Evolutionary conservation across 176 grass and related monocot genomes (phyloP), one percentile per base, ranked within the genome.

Genomic region (Oryza nivara): DNA sequence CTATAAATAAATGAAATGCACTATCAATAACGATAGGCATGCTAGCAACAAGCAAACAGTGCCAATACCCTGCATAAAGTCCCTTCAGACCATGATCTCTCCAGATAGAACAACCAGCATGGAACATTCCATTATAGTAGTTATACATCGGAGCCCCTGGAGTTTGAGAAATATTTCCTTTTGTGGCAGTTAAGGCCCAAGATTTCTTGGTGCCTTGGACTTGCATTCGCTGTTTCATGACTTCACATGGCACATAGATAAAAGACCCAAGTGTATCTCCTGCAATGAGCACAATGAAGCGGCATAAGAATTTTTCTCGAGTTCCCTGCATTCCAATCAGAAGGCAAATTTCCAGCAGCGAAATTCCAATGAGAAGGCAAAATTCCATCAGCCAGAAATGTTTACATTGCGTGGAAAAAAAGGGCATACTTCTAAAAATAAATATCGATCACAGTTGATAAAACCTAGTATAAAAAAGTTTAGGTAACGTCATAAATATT

Each of bases 141-240:
- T 82, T 85, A 91, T 92, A 93, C 91, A 95, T 92, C 40, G 87
- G 83, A 67, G 74, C 75, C 36, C 89, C 88, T 44, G 78, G 65
- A 26, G 32, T 78, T 66, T 85, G 83, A 78, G 86, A 90, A 83
- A 89, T 78, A 79, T 61, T 91, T 83, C 80, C 83, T 91, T 93
- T 93, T 48, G 83, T 73, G 52, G 83, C 74, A 73, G 83, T 73
- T 34, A 68, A 81, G 75, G 76, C 77, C 91, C 96, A 99, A 71
- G 88, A 95, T 72, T 91, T 85, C 83, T 82, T 78, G 30, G 88
- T 96, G 84, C 96, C 96, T 94, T 99, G 89, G 56, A 99, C 88
- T 91, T 99, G 96, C 93, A 99, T 99, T 34, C 96, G 84, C 48
- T 96, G 91, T 84, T 99, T 99, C 87, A 99, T 90, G 41, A 99